These are phyloP conservation scores for Amanita polypyramis DNA, from an alignment of 768 basidiomycete species.

Conservation along the genomic window DNA sequence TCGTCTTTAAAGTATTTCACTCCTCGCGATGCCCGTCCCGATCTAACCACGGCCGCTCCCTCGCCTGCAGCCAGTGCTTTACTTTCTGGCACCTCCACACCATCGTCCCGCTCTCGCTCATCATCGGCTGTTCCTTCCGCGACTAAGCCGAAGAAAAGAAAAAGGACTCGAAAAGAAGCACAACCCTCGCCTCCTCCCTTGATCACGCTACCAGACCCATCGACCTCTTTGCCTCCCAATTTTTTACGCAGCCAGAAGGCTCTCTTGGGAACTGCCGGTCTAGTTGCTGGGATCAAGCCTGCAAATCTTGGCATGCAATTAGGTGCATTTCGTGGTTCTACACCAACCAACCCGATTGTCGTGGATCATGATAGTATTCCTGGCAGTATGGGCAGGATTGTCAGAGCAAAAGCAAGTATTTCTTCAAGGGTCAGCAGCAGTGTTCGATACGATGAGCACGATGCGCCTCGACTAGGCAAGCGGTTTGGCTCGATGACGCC, in stretches of 20 bases:
- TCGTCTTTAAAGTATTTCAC: constrained; percentile 37
- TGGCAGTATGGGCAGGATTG: constrained; percentile 11
- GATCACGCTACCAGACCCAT: constrained; percentile 53
- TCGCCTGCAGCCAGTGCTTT: constrained; percentile 2
- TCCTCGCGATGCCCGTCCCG: constrained; percentile 12
- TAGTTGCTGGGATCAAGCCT: constrained; percentile 57
- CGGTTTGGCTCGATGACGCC: constrained; percentile 10
- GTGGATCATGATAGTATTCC: constrained; percentile 45
- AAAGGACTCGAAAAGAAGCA: constrained; percentile 29
- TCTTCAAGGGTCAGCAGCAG: not conserved
- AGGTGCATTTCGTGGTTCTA: constrained; percentile 36
- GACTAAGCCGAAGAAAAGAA: constrained; percentile 21
- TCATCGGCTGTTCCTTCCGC: constrained; percentile 13
- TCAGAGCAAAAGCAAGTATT: constrained; percentile 7
- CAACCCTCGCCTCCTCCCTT: constrained; percentile 41
- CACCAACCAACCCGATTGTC: constrained; percentile 56
- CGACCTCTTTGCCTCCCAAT: constrained; percentile 50
- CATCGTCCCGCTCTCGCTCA: constrained; percentile 12
- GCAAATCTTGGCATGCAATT: constrained; percentile 30
- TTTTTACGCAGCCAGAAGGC: constrained; percentile 68
- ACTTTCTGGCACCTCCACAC: constrained; percentile 15
- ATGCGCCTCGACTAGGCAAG: constrained; percentile 10
- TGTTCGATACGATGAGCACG: constrained; percentile 4
- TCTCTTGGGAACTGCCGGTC: constrained; percentile 61
- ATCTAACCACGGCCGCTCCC: not conserved